A percentile compares a stretch with the other conserved stretches of the same genome.
phyloP scores from a whole-genome alignment of 208 protist species.

The Trypanosoma congolense region DNA sequence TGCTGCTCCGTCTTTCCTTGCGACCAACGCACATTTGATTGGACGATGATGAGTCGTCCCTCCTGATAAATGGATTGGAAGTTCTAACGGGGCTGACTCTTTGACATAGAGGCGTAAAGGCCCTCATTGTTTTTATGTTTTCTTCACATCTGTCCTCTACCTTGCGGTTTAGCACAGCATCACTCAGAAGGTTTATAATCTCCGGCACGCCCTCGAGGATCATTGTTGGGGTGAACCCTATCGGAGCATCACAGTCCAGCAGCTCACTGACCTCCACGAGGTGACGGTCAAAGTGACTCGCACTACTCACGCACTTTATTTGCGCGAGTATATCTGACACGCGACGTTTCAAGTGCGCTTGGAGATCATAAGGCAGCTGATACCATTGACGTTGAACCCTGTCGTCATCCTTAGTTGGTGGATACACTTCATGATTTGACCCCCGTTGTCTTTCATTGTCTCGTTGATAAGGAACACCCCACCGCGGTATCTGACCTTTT shows the following conservation, averaged over 20 bases:
- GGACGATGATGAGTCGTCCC: background rate
- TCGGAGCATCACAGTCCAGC: conserved; percentile 39
- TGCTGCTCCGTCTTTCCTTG: background rate
- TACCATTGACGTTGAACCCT: background rate
- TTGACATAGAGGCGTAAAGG: conserved; percentile 14
- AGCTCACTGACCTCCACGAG: conserved; percentile 46
- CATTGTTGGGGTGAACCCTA: conserved; percentile 61
- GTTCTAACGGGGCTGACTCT: background rate
- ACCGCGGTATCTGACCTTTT: background rate
- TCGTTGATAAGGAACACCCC: conserved; percentile 1
- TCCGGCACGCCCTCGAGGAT: conserved; percentile 50
- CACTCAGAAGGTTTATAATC: conserved; percentile 22
- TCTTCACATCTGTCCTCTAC: conserved; percentile 5
- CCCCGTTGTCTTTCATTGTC: background rate
- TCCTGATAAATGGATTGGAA: background rate
- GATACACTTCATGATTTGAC: conserved; percentile 13
- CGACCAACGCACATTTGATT: background rate
- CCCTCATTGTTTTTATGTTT: background rate
- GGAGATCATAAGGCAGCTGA: conserved; percentile 14
- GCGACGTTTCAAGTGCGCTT: conserved; percentile 22
- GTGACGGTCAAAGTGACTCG: conserved; percentile 26
- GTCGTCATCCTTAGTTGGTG: conserved; percentile 6
- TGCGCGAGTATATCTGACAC: conserved; percentile 27
- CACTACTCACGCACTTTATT: conserved; percentile 26
- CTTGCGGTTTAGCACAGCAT: conserved; percentile 21